Conservation (phyloP, 345 rosid genomes). For the Eutrema heterophyllum region DNA sequence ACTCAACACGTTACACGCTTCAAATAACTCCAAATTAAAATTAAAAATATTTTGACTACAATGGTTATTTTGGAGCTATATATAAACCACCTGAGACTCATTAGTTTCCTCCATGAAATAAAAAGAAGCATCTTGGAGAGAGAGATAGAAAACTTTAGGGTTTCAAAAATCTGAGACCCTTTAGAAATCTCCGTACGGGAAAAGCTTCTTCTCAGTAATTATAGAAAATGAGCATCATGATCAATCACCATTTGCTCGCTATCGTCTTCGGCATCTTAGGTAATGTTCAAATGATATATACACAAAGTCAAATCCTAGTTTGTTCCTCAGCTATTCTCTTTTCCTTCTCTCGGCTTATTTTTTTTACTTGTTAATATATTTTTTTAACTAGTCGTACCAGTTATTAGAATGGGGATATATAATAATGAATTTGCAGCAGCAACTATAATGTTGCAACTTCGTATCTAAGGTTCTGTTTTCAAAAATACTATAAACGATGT, state of each 20-base stretch:
- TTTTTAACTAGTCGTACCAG: neutral
- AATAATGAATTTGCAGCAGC: neutral
- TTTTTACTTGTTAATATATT: neutral
- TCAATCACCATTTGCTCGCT: conserved; percentile 35
- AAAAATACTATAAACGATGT: neutral
- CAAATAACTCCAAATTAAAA: neutral
- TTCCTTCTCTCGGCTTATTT: neutral
- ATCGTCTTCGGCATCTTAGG: conserved; percentile 69
- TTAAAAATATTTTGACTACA: conserved; percentile 9
- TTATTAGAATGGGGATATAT: neutral
- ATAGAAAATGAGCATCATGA: conserved; percentile 35
- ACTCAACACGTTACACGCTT: conserved; percentile 31
- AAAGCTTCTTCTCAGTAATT: conserved; percentile 6
- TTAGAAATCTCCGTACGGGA: conserved; percentile 3
- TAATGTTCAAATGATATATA: conserved; percentile 26
- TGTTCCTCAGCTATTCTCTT: neutral
- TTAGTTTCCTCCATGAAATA: conserved; percentile 19
- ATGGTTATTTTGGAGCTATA: conserved; percentile 32
- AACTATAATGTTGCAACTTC: conserved; percentile 19
- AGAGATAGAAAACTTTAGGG: conserved; percentile 28
- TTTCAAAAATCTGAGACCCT: conserved; percentile 26
- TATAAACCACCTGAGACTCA: conserved; percentile 30
- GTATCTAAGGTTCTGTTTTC: neutral
- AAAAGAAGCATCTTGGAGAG: conserved; percentile 19
- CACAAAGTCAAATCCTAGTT: neutral